Evolutionary conservation across 176 grass and related monocot genomes (phyloP).

Genomic region (Oryza australiensis): DNA sequence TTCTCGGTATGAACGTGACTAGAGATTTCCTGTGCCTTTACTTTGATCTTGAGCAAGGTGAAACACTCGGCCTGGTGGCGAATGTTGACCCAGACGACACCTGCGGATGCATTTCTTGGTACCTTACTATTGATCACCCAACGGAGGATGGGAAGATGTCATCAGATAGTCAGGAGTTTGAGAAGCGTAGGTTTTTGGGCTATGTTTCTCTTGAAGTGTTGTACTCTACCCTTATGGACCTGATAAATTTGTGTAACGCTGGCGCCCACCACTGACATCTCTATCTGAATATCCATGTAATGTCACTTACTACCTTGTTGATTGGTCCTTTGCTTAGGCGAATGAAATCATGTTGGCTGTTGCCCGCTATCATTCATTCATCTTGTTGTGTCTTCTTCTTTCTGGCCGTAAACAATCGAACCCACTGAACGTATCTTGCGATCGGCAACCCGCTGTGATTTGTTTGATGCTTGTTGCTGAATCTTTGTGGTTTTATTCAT

Average conservation of each 20-base stretch:
- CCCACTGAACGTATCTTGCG: no score
- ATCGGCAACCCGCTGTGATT: not conserved
- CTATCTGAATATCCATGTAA: not conserved
- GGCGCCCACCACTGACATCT: conserved; percentile 51
- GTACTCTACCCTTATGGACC: conserved; percentile 74
- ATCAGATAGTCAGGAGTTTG: conserved; percentile 37
- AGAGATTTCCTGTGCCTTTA: conserved; percentile 86
- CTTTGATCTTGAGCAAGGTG: conserved; percentile 79
- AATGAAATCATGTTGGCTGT: conserved; percentile 1
- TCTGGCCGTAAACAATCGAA: no score
- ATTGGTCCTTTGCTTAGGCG: not conserved
- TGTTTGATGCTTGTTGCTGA: not conserved
- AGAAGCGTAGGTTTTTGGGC: conserved; percentile 66
- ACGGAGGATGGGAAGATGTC: conserved; percentile 53
- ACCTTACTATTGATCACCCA: conserved; percentile 49
- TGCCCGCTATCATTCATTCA: not conserved
- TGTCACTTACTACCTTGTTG: not conserved
- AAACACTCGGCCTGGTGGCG: conserved; percentile 73
- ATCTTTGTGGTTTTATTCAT: not conserved
- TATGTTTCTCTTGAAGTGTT: conserved; percentile 73
- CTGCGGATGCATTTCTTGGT: conserved; percentile 75
- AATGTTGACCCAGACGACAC: conserved; percentile 63
- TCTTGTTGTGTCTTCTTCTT: not conserved
- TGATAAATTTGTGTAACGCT: conserved; percentile 65
- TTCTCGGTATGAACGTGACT: conserved; percentile 75